Percentiles rank a stretch among this genome's conserved stretches.
These are phyloP conservation scores for Phytophthora pisi DNA, from an alignment of 352 stramenopile genomes.

Conservation along the genomic window DNA sequence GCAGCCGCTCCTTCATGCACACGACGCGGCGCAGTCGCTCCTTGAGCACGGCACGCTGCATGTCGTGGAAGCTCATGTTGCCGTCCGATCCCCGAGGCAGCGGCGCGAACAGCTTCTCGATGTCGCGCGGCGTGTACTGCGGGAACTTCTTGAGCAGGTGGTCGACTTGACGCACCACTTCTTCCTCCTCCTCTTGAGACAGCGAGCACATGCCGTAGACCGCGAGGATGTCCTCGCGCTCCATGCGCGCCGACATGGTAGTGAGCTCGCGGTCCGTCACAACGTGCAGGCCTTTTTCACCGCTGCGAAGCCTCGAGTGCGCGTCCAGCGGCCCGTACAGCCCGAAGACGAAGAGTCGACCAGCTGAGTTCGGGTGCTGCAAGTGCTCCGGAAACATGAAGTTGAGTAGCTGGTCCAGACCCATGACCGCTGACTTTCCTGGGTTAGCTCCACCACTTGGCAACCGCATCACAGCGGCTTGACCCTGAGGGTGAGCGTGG, in stretches of 20 bases:
- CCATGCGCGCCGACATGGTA: conserved; percentile 78
- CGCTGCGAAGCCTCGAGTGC: conserved; percentile 58
- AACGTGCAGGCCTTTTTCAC: conserved; percentile 64
- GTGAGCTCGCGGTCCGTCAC: conserved; percentile 79
- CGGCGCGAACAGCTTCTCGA: conserved; percentile 59
- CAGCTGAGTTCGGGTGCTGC: conserved; percentile 79
- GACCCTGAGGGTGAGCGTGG: not conserved
- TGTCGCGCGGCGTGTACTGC: conserved; percentile 69
- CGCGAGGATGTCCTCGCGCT: conserved; percentile 81
- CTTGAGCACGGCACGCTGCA: conserved; percentile 69
- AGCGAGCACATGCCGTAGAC: conserved; percentile 72
- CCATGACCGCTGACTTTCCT: conserved; percentile 30
- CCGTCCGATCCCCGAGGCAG: conserved; percentile 47
- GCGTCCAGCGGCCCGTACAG: conserved; percentile 80
- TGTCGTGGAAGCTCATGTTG: conserved; percentile 82
- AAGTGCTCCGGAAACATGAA: conserved; percentile 83
- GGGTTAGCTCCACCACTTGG: not conserved
- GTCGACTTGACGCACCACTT: conserved; percentile 80
- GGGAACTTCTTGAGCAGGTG: conserved; percentile 63
- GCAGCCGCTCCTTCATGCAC: conserved; percentile 74
- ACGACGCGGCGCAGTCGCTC: conserved; percentile 66
- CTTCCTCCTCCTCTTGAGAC: conserved; percentile 71
- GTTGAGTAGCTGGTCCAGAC: conserved; percentile 62
- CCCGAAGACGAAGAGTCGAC: conserved; percentile 80
- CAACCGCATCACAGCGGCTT: conserved; percentile 1